These are phyloP conservation scores for Aphanocladium album DNA, from an alignment of 2,329 filamentous ascomycete species.

Conservation along the genomic window DNA sequence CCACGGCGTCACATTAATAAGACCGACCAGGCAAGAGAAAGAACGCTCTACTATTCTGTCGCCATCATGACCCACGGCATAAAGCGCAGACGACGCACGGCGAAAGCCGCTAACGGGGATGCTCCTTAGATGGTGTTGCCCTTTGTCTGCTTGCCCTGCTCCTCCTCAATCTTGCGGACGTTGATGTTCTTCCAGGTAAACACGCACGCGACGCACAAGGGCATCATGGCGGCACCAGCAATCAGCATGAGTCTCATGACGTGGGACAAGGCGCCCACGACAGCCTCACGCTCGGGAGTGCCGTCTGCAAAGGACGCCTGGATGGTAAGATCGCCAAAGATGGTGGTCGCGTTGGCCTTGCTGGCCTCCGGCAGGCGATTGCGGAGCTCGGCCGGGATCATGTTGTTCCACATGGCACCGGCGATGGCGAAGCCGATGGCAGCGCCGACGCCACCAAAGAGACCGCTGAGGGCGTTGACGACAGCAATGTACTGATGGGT, in stretches of 20 bases:
- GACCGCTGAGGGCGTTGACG: slow-evolving; percentile 51
- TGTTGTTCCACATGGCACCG: slow-evolving; percentile 56
- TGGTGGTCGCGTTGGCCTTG: slow-evolving; percentile 29
- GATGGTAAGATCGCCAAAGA: slow-evolving; percentile 44
- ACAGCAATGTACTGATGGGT: slow-evolving; percentile 53
- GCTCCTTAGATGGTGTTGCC: neutral
- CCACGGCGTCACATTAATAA: too few species aligned
- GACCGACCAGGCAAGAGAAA: too few species aligned
- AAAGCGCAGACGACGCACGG: too few species aligned
- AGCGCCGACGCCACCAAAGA: slow-evolving; percentile 55
- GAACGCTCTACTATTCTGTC: too few species aligned
- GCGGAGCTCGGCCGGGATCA: slow-evolving; percentile 39
- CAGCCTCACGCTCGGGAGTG: slow-evolving; percentile 45
- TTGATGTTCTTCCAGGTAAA: slow-evolving; percentile 36
- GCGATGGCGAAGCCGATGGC: slow-evolving; percentile 54
- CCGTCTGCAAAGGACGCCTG: slow-evolving; percentile 47
- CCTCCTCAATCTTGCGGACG: slow-evolving; percentile 31
- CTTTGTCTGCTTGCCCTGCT: slow-evolving; percentile 24
- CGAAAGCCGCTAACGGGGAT: too few species aligned
- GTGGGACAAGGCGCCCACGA: slow-evolving; percentile 50
- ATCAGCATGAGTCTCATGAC: slow-evolving; percentile 37
- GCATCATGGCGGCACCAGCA: slow-evolving; percentile 31
- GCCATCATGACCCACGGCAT: too few species aligned
- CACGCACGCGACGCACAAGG: slow-evolving; percentile 30
- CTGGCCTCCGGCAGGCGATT: slow-evolving; percentile 37